Conservation (phyloP, 139 green algal species). For the Eudorina sp. region DNA sequence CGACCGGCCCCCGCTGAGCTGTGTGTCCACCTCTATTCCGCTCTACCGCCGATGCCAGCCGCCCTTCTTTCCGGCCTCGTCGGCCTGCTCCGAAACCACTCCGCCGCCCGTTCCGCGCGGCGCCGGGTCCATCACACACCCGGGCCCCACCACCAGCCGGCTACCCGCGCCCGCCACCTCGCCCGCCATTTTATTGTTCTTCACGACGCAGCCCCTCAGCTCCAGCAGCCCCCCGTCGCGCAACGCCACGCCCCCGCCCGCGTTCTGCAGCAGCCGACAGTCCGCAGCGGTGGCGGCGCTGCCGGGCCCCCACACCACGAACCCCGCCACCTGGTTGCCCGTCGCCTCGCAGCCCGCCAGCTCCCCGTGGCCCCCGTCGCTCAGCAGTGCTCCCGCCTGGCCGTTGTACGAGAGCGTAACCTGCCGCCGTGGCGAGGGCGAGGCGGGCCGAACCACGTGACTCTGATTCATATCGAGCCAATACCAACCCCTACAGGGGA, state of each 20-base stretch:
- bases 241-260: not conserved
- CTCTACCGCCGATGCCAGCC: too few relatives aligned
- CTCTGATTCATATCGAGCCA: too few relatives aligned
- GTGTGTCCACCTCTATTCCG: too few relatives aligned
- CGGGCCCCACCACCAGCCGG: not conserved
- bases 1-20: too few relatives aligned
- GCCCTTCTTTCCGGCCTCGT: not conserved
- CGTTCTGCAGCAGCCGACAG: not conserved
- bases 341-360: not conserved
- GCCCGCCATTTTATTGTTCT: not conserved
- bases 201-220: not conserved
- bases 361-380: not conserved
- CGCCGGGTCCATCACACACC: not conserved
- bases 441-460: too few relatives aligned
- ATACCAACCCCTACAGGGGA: too few relatives aligned
- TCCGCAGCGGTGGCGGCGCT: not conserved
- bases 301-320: constrained; percentile 19
- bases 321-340: constrained; percentile 17
- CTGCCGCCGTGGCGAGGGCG: too few relatives aligned
- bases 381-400: constrained; percentile 5
- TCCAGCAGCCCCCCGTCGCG: not conserved
- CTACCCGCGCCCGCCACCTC: constrained; percentile 23
- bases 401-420: constrained; percentile 24
- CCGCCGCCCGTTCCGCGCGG: not conserved
- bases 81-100: not conserved